Conservation (phyloP, 345 rosid species). For the Leavenworthia alabamica region DNA sequence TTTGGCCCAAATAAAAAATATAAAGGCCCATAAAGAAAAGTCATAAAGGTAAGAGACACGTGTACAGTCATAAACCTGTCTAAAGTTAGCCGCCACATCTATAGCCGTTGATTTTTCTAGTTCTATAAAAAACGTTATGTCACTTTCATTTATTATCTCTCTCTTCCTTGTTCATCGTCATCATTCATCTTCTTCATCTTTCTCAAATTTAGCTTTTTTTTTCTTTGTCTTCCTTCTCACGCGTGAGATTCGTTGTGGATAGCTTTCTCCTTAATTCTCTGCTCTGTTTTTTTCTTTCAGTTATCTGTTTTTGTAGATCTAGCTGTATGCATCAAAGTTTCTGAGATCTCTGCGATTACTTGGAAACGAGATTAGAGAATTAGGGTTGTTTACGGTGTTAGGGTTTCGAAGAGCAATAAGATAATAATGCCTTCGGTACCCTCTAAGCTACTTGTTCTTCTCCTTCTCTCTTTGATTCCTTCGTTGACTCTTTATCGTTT, state of each 20-base stretch:
- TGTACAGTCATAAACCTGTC: neutral
- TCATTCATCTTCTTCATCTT: too few relatives aligned
- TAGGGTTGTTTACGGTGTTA: conserved; percentile 28
- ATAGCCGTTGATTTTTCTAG: neutral
- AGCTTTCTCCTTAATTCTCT: neutral
- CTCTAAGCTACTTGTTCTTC: conserved; percentile 35
- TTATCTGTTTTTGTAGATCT: conserved; percentile 3
- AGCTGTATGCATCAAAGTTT: neutral
- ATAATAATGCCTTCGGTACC: conserved; percentile 81
- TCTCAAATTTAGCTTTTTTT: conserved; percentile 7
- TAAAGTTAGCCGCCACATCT: conserved; percentile 10
- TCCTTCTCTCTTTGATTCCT: conserved; percentile 44
- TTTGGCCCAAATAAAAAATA: too few relatives aligned
- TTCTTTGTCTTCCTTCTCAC: conserved; percentile 11
- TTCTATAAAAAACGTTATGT: too few relatives aligned
- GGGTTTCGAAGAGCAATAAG: conserved; percentile 82
- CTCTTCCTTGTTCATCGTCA: too few relatives aligned
- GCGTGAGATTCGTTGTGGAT: conserved; percentile 16
- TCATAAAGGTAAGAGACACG: neutral
- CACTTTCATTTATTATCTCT: too few relatives aligned
- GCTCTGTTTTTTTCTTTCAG: neutral
- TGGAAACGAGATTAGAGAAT: conserved; percentile 2
- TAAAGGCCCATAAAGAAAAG: neutral
- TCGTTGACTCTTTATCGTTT: conserved; percentile 61
- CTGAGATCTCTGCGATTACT: too few relatives aligned